Percentiles rank a stretch among this genome's conserved stretches.
These are phyloP conservation scores for Mycena galericulata DNA, from an alignment of 768 basidiomycete species.

Conservation along the genomic window DNA sequence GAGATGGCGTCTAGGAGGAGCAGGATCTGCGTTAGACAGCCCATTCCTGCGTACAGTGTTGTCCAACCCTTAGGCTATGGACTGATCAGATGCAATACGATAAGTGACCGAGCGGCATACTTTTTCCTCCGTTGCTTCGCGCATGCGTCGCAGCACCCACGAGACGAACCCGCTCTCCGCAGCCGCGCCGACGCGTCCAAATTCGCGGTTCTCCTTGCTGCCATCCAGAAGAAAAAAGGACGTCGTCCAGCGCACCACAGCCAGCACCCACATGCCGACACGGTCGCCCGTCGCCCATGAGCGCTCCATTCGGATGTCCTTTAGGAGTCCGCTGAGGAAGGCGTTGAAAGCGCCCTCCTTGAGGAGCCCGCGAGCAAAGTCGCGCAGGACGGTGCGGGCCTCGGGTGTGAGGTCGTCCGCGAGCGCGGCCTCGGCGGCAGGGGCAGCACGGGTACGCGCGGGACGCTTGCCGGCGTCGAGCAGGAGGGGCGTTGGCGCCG, in stretches of 20 bases:
- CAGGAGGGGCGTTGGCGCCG: constrained; percentile 68
- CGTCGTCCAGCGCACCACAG: constrained; percentile 91
- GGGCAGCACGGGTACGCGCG: constrained; percentile 81
- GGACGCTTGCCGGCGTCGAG: constrained; percentile 90
- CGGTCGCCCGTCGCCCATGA: constrained; percentile 93
- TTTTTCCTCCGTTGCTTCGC: constrained; percentile 91
- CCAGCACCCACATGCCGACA: constrained; percentile 74
- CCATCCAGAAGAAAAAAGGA: constrained; percentile 83
- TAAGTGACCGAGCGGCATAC: constrained; percentile 52
- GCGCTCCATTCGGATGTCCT: constrained; percentile 94
- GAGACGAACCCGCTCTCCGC: constrained; percentile 89
- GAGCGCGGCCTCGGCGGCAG: constrained; percentile 73
- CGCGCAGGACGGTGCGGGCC: constrained; percentile 72
- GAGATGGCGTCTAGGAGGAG: constrained; percentile 90
- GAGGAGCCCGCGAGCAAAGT: constrained; percentile 79
- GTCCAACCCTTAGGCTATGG: constrained; percentile 92
- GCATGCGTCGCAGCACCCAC: constrained; percentile 93
- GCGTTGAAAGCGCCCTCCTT: constrained; percentile 70
- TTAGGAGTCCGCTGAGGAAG: constrained; percentile 87
- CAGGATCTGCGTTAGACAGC: constrained; percentile 93
- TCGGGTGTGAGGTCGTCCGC: constrained; percentile 78
- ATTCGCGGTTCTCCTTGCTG: constrained; percentile 65
- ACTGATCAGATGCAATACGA: constrained; percentile 21
- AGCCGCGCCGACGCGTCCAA: constrained; percentile 86
- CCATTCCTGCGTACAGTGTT: constrained; percentile 93